A percentile compares a stretch with the other conserved stretches of the same genome.
Conservation (phyloP, 352 stramenopile species). For the Pythium utonaiense region DNA sequence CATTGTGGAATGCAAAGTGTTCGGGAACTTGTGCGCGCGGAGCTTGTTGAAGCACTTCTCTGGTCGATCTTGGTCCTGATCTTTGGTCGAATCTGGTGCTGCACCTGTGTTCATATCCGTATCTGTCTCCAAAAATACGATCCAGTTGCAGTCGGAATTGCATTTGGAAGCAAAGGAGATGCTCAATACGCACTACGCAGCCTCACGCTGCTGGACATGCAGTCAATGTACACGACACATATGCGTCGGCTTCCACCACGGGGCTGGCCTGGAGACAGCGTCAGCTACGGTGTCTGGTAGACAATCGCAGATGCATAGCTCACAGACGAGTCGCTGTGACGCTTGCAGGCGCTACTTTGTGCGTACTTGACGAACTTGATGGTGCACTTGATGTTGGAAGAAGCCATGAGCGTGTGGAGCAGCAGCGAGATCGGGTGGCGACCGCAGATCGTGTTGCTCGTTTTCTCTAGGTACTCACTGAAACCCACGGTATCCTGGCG, state of each 20-base stretch:
- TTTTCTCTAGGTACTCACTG: conserved; percentile 92
- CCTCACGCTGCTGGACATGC: too few species aligned
- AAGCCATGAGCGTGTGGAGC: conserved; percentile 56
- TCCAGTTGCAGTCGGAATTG: not conserved
- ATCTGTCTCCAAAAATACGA: conserved; percentile 9
- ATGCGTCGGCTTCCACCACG: too few species aligned
- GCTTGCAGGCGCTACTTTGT: conserved; percentile 87
- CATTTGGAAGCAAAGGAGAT: not conserved
- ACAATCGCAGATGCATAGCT: conserved; percentile 94
- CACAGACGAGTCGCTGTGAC: conserved; percentile 88
- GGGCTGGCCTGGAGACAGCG: too few species aligned
- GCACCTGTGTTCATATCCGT: not conserved
- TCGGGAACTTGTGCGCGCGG: not conserved
- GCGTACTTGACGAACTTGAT: conserved; percentile 94
- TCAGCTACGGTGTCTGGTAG: conserved; percentile 44
- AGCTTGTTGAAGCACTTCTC: not conserved
- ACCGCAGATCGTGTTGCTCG: conserved; percentile 97
- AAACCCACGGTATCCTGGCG: conserved; percentile 90
- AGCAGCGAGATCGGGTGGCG: conserved; percentile 92
- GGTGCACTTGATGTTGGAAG: conserved; percentile 52
- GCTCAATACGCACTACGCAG: not conserved
- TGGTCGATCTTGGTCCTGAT: not conserved
- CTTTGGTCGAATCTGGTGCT: not conserved
- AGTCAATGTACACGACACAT: not conserved
- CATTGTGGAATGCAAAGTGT: not conserved